Base-by-base conservation (phyloP, 1,139 yeast species). In the Magnusiomyces clavatus region DNA sequence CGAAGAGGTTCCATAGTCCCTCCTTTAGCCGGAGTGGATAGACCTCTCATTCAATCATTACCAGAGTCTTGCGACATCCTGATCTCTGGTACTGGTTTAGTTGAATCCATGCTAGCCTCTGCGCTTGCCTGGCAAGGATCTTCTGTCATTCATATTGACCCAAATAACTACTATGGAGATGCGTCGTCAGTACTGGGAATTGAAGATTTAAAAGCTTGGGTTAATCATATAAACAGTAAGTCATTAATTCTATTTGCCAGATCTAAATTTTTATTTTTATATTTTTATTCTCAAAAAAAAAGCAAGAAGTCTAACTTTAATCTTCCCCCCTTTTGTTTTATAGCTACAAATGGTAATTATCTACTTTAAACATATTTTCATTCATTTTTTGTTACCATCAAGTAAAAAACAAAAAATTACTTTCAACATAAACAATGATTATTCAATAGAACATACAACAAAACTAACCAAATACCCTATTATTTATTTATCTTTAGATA, bases 61-160 rank as follows among this genome's bases (percentile, higher is more conserved):
- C 64, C 67, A 5, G 65, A 66, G 29, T 54, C 62, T 31, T 87
- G 88, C 62, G 99, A 92, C 64, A 96, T 92, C 29, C 75, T 92
- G 46, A 84, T 92, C 53, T 77, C 86, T 60, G 98, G 99, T 38
- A 92, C 98, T 0, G 97, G 97, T 1, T 74, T 94, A 47, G 83
- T 82, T 3, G 96, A 94, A 68, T 80, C 89, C 60, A 82, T 94
- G 13, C 71, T 90, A 52, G 96, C 97, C 0, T 96, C 97, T 3
- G 92, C 97, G 0, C 74, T 92, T 52, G 85, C 97, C 14, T 92
- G 98, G 97, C 96, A 88, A 63, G 97, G 97, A 13, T 83, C 92
- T 16, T 82, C 77, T 57, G 97, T 92, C 16, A 74, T 92, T 51
- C 98, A 92, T 66, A 80, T 92, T 47, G 98, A 92, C 66, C 74